Conservation (phyloP, 2,329 filamentous ascomycete genomes). For the Colletotrichum chlorophyti region DNA sequence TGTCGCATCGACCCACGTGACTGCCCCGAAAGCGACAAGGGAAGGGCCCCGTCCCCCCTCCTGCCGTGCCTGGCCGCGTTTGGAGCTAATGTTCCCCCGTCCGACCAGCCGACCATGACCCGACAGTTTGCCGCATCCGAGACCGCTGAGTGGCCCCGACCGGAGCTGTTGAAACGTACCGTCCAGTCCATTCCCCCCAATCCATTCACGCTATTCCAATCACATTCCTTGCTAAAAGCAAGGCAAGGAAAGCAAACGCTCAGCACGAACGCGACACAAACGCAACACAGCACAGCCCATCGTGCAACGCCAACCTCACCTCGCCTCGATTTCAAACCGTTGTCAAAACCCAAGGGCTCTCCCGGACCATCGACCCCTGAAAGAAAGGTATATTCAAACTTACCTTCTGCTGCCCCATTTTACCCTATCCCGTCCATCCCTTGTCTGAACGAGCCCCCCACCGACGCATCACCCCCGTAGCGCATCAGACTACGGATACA, state of each 20-base stretch:
- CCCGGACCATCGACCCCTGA: not conserved
- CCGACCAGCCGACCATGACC: not conserved
- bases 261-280: not conserved
- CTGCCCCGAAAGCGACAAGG: conserved; percentile 1
- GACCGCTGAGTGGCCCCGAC: conserved; percentile 1
- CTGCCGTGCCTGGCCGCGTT: conserved; percentile 1
- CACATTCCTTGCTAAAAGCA: not conserved
- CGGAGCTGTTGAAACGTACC: conserved; percentile 2
- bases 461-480: no score
- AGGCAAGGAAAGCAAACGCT: not conserved
- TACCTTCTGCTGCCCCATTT: no score
- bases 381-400: not conserved
- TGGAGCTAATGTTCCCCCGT: conserved; percentile 16
- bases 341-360: not conserved
- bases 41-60: not conserved
- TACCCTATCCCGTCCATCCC: not conserved
- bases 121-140: conserved; percentile 1
- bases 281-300: not conserved
- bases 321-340: not conserved
- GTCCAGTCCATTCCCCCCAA: no score
- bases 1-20: conserved; percentile 27
- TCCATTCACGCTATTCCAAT: no score
- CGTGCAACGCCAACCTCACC: not conserved
- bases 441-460: no score
- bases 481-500: conserved; percentile 1